These are phyloP conservation scores for Diaporthe vexans DNA, from an alignment of 2,329 filamentous ascomycete genomes.

Conservation along the genomic window DNA sequence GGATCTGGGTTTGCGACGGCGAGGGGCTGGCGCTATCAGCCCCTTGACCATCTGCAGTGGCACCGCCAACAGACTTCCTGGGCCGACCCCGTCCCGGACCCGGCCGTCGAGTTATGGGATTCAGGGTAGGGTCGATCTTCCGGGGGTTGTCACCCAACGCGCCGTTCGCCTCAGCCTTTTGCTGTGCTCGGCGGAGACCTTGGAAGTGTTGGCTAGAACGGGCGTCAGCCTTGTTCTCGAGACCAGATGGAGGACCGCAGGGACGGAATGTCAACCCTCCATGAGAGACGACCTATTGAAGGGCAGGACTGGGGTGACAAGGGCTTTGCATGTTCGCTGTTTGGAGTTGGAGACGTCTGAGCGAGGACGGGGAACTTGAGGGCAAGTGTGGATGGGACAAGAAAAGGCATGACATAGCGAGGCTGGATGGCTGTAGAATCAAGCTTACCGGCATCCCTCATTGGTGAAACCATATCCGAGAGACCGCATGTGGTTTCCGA, in stretches of 20 bases:
- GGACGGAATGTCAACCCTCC: background rate
- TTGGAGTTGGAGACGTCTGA: background rate
- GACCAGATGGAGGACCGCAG: background rate
- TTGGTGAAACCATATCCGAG: constrained; percentile 75
- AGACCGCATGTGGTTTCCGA: constrained; percentile 71
- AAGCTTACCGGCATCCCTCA: constrained; percentile 73
- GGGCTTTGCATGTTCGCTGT: background rate
- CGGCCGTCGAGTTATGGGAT: constrained; percentile 72
- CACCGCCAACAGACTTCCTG: constrained; percentile 54
- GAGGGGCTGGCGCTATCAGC: constrained; percentile 26
- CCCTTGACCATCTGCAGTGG: constrained; percentile 1
- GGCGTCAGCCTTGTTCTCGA: constrained; percentile 39
- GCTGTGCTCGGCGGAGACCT: constrained; percentile 68
- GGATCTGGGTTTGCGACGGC: constrained; percentile 1
- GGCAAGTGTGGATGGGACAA: background rate
- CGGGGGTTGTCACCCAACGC: constrained; percentile 52
- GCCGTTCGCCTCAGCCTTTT: constrained; percentile 63
- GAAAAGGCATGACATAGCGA: constrained; percentile 21
- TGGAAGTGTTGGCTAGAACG: constrained; percentile 71
- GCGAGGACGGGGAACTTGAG: background rate
- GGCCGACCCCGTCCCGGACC: constrained; percentile 70
- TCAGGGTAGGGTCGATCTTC: constrained; percentile 64
- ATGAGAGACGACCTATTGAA: background rate
- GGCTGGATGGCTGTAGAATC: constrained; percentile 25
- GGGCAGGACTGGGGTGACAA: background rate